Evolutionary conservation across 345 rosid genomes (phyloP), one percentile per base, ranked within the genome.

Genomic region (Bruguiera parviflora): DNA sequence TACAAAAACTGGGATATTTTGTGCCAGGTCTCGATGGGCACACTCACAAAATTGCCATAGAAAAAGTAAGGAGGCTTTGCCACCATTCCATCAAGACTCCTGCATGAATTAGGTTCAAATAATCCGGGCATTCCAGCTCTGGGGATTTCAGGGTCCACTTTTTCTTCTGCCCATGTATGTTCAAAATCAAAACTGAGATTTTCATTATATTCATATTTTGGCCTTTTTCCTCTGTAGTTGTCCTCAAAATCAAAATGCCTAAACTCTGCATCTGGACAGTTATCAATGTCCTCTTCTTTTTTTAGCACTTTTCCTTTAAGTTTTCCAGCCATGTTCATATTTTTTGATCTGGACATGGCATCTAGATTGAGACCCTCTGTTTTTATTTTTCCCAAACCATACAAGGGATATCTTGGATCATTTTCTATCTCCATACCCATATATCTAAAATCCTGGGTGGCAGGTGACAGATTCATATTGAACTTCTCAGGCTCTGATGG

Each of bases 61-160:
- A 94, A 82, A 84, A 94, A 88, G 72, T 79, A 90, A 6, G 99
- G 99, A 39, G 88, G 81, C 74, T 73, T 86, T 0, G 89, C 85
- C n/a, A 75, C 83, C 79, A 74, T 65, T 31, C 76, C 79, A 67
- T 73, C 61, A 47, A 86, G 82, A 63, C 65, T 79, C 76, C 66
- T 84, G 61, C 85, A 75, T 7, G 86, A 73, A 71, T 76, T 80
- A 37, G 83, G 79, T 72, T 71, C 80, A 53, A 79, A 71, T 58
- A 76, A 73, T 66, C 59, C 75, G 19, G 81, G 79, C 70, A 78
- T 65, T 65, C 68, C 75, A 18, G 53, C 61, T 52, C 51, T 47
- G 11, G 73, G 4, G 11, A 61, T 60, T 63, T 75, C 69, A 24
- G 78, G 69, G 25, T 76, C 78, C 53, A 70, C 64, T 57, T 84